phyloP scores from a whole-genome alignment of 345 rosid genomes.

The Moricandia moricandioides region DNA sequence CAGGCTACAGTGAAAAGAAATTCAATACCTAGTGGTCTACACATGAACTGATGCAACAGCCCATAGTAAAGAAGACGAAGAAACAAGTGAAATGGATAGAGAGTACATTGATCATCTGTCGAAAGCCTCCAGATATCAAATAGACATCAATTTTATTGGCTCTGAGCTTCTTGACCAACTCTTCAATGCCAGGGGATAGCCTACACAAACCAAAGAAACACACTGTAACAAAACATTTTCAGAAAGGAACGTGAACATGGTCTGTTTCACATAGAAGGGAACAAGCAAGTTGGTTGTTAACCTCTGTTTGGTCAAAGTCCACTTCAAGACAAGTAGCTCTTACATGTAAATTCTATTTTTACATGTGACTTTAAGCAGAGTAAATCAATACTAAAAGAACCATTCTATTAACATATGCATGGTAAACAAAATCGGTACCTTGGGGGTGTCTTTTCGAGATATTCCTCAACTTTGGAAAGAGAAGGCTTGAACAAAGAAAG shows the following conservation, averaged over 20 bases:
- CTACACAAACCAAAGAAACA: slow-evolving; percentile 40
- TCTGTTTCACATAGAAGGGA: slow-evolving; percentile 10
- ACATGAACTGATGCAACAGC: background rate
- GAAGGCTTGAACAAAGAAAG: slow-evolving; percentile 85
- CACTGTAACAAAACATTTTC: background rate
- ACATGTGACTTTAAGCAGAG: background rate
- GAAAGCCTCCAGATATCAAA: slow-evolving; percentile 94
- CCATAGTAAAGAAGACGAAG: background rate
- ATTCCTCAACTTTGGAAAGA: slow-evolving; percentile 67
- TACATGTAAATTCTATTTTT: background rate
- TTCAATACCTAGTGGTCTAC: background rate
- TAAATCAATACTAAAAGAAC: slow-evolving; percentile 11
- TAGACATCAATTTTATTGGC: slow-evolving; percentile 58
- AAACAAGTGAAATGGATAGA: slow-evolving; percentile 3
- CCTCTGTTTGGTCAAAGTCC: slow-evolving; percentile 9
- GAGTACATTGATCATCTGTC: slow-evolving; percentile 91
- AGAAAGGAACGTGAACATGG: background rate
- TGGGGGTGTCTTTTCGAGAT: slow-evolving; percentile 71
- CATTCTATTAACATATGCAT: background rate
- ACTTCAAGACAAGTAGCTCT: slow-evolving; percentile 1
- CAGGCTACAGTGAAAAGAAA: slow-evolving; percentile 53
- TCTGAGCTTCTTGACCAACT: slow-evolving; percentile 73
- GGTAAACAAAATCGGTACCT: slow-evolving; percentile 45
- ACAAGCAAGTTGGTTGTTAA: slow-evolving; percentile 17
- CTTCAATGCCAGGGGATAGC: slow-evolving; percentile 80